Evolutionary conservation across 768 basidiomycete genomes (phyloP).

Genomic region (Rhodotorula babjevae): DNA sequence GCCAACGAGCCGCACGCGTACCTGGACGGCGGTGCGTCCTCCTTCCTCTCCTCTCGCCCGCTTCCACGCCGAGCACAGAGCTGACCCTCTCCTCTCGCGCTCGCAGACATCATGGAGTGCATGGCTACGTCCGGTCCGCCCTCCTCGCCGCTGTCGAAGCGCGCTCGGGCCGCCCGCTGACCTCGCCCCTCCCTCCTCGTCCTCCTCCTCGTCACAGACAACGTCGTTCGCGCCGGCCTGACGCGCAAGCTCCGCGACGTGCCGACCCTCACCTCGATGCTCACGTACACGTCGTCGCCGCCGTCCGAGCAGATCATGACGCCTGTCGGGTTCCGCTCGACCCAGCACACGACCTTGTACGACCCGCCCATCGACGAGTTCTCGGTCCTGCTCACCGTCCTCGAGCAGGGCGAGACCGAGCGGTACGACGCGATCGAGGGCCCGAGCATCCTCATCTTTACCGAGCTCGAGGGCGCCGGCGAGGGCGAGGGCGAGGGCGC

Average conservation of each 20-base stretch:
- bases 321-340: conserved; percentile 54
- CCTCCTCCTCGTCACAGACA: conserved; percentile 55
- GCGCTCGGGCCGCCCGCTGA: too few species aligned
- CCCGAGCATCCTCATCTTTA: conserved; percentile 77
- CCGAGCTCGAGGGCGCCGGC: conserved; percentile 48
- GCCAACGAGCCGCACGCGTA: conserved; percentile 98
- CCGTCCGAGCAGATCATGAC: conserved; percentile 66
- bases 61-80: not conserved
- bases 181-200: not conserved
- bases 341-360: conserved; percentile 58
- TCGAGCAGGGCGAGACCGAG: conserved; percentile 54
- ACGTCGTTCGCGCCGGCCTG: conserved; percentile 95
- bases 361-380: conserved; percentile 93
- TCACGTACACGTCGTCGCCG: conserved; percentile 74
- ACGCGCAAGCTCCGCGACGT: conserved; percentile 96
- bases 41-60: not conserved
- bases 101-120: conserved; percentile 88
- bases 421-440: conserved; percentile 64
- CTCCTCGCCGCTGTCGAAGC: too few species aligned
- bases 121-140: conserved; percentile 76
- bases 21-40: conserved; percentile 71
- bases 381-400: conserved; percentile 66
- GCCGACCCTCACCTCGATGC: conserved; percentile 74
- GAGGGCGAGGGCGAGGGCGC: not conserved
- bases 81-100: too few species aligned